Evolutionary conservation across 2,329 filamentous ascomycete species (phyloP).

Genomic region (Cordyceps tenuipes): DNA sequence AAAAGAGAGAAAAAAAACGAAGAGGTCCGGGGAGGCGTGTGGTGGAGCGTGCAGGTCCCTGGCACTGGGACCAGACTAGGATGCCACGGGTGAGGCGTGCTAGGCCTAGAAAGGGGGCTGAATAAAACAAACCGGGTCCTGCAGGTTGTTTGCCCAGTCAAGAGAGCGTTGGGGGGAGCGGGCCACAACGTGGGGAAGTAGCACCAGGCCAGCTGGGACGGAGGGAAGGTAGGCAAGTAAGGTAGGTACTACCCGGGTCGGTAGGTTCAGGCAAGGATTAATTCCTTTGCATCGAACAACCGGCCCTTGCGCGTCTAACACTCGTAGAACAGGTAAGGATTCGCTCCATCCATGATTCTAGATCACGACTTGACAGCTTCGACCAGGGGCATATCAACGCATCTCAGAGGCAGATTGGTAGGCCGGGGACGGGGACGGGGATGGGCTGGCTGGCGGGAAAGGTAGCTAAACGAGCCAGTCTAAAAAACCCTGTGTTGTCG

Average conservation of each 20-base stretch:
- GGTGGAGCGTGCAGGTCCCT: constrained; percentile 28
- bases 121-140: constrained; percentile 25
- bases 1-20: background rate
- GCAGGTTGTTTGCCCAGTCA: constrained; percentile 14
- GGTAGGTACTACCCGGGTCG: background rate
- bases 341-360: background rate
- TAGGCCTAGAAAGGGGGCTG: constrained; percentile 34
- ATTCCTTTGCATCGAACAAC: too few relatives aligned
- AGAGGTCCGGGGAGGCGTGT: constrained; percentile 33
- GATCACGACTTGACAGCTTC: background rate
- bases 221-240: background rate
- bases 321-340: too few relatives aligned
- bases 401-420: background rate
- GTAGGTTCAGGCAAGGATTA: constrained; percentile 1
- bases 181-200: constrained; percentile 14
- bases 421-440: background rate
- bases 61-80: constrained; percentile 35
- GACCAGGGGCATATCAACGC: constrained; percentile 5
- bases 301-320: too few relatives aligned
- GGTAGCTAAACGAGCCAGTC: constrained; percentile 1
- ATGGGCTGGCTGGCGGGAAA: background rate
- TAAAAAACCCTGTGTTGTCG: background rate
- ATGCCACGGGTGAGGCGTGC: constrained; percentile 41
- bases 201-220: constrained; percentile 5
- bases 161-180: constrained; percentile 11